Evolutionary conservation across 495 filamentous ascomycete species (phyloP).

Genomic region (Hyphodiscus hymeniophilus): DNA sequence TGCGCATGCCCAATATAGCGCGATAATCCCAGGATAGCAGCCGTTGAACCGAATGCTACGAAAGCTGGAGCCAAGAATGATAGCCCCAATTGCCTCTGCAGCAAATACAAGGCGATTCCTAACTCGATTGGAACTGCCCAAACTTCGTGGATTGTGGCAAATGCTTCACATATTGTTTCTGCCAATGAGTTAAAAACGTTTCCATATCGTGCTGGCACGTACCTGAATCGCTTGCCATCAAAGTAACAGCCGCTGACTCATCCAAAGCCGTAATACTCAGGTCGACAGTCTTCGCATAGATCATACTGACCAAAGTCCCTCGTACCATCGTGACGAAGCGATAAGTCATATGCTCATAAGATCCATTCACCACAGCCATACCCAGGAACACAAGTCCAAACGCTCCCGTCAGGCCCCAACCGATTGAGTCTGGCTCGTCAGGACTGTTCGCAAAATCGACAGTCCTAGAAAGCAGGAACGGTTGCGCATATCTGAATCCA

Average conservation of each 20-base stretch:
- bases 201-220: too few relatives aligned
- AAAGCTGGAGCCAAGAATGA: constrained; percentile 16
- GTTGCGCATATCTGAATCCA: constrained; percentile 55
- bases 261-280: constrained; percentile 38
- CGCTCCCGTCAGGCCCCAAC: constrained; percentile 57
- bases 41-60: constrained; percentile 39
- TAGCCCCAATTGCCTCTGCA: constrained; percentile 22
- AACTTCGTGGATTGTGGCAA: constrained; percentile 44
- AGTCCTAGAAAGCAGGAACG: constrained; percentile 51
- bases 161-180: constrained; percentile 31
- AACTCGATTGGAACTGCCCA: constrained; percentile 35
- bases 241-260: constrained; percentile 44
- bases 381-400: constrained; percentile 53
- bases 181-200: too few relatives aligned
- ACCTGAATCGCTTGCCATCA: constrained; percentile 46
- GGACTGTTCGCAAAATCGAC: constrained; percentile 29
- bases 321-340: constrained; percentile 39
- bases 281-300: constrained; percentile 46
- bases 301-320: constrained; percentile 44
- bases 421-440: constrained; percentile 13
- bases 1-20: constrained; percentile 21
- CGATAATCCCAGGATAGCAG: constrained; percentile 12
- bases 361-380: constrained; percentile 41
- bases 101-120: constrained; percentile 22
- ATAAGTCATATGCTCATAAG: constrained; percentile 36